Evolutionary conservation across 2,329 filamentous ascomycete genomes (phyloP).

Genomic region (Thermoascus crustaceus): DNA sequence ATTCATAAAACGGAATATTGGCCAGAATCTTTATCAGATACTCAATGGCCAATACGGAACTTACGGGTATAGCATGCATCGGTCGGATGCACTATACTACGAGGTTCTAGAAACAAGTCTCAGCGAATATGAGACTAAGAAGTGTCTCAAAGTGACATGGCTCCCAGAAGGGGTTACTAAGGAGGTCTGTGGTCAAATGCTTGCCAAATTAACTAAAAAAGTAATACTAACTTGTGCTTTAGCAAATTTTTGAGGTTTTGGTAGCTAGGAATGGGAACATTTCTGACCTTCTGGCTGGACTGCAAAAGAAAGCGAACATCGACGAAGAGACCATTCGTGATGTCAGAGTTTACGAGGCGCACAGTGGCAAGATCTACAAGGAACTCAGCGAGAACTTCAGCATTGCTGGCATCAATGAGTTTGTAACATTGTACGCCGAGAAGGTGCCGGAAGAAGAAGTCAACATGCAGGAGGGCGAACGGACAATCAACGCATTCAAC

Average conservation of each 20-base stretch:
- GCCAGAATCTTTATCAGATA: constrained; percentile 68
- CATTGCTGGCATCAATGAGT: constrained; percentile 80
- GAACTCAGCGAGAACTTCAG: constrained; percentile 61
- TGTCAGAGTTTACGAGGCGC: constrained; percentile 74
- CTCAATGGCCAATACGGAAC: constrained; percentile 65
- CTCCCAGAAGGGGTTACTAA: constrained; percentile 85
- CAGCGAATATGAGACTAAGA: constrained; percentile 88
- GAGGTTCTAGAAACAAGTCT: constrained; percentile 92
- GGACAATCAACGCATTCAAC: constrained; percentile 74
- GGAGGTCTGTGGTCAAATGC: constrained; percentile 52
- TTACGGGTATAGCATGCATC: constrained; percentile 60
- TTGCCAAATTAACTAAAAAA: background rate
- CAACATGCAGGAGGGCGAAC: constrained; percentile 54
- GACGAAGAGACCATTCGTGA: constrained; percentile 65
- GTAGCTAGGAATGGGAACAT: constrained; percentile 80
- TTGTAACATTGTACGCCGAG: constrained; percentile 72
- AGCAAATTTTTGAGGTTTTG: constrained; percentile 74
- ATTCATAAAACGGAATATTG: constrained; percentile 64
- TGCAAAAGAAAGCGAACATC: constrained; percentile 75
- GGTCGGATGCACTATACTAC: constrained; percentile 74
- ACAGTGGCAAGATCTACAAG: constrained; percentile 75
- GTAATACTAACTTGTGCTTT: constrained; percentile 12
- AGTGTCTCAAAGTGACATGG: constrained; percentile 73
- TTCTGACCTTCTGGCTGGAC: constrained; percentile 63
- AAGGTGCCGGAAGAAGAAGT: constrained; percentile 63